phyloP scores from a whole-genome alignment of 805 yeast species.

The Lipomyces mesembrius region DNA sequence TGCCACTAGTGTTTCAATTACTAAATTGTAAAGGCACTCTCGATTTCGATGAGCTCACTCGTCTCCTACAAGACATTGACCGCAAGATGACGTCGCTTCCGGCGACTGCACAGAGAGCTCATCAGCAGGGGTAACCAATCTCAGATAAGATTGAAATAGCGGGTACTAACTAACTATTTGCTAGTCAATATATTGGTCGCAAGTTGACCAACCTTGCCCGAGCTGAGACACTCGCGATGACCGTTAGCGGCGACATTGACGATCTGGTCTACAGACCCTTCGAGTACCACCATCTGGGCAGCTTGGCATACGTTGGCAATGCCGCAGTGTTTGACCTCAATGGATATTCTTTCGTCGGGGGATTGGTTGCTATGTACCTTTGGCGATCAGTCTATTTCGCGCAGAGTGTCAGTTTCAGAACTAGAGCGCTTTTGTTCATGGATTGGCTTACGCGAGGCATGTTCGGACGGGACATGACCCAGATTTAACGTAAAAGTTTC shows the following conservation, averaged over 20 bases:
- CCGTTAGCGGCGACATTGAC: constrained; percentile 60
- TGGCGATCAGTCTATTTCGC: constrained; percentile 76
- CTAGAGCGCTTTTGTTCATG: constrained; percentile 64
- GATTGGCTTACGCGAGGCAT: constrained; percentile 62
- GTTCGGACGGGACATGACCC: constrained; percentile 38
- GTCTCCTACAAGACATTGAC: constrained; percentile 59
- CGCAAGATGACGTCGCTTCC: constrained; percentile 69
- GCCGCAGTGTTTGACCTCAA: constrained; percentile 72
- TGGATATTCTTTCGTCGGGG: constrained; percentile 65
- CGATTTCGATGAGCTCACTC: constrained; percentile 56
- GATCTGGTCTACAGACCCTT: constrained; percentile 62
- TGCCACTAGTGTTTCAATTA: neutral
- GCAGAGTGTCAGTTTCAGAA: constrained; percentile 66
- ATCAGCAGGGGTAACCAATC: constrained; percentile 59
- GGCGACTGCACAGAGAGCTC: constrained; percentile 75
- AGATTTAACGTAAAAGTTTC: constrained; percentile 16
- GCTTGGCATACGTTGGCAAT: constrained; percentile 70
- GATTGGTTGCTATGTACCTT: constrained; percentile 68
- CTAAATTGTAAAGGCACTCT: constrained; percentile 47
- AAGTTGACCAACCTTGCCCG: constrained; percentile 60
- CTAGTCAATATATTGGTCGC: constrained; percentile 58
- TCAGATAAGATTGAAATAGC: neutral
- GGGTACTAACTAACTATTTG: neutral
- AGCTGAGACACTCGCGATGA: constrained; percentile 51
- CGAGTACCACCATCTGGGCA: constrained; percentile 66